Evolutionary conservation across 2,329 filamentous ascomycete species (phyloP).

Genomic region (Fusarium albidum): DNA sequence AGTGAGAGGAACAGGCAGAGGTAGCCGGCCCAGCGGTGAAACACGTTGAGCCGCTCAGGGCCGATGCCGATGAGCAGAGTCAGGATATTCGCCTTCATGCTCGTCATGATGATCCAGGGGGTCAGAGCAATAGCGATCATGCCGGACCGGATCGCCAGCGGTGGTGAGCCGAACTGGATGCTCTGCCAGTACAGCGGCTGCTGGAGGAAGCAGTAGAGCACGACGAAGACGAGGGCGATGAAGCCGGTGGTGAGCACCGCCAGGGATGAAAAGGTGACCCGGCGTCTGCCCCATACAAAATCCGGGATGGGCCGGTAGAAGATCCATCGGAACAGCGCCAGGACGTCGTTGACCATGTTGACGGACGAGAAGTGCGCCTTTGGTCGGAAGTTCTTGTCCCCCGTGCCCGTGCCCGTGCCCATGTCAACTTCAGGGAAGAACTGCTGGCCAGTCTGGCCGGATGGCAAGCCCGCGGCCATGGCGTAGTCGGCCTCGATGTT

Average conservation of each 20-base stretch:
- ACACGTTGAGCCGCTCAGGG: conserved; percentile 89
- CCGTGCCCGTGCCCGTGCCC: too few species aligned
- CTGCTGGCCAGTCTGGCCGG: conserved; percentile 65
- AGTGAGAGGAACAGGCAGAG: conserved; percentile 83
- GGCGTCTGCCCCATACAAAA: conserved; percentile 70
- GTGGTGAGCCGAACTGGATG: conserved; percentile 87
- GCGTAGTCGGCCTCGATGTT: conserved; percentile 58
- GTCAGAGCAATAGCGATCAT: conserved; percentile 94
- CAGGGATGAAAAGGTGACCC: conserved; percentile 83
- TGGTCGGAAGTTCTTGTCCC: conserved; percentile 64
- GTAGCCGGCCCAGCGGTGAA: conserved; percentile 93
- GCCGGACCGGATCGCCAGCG: conserved; percentile 83
- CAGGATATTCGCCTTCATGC: conserved; percentile 90
- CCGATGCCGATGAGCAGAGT: conserved; percentile 88
- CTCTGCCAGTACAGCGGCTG: conserved; percentile 91
- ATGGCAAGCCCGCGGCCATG: conserved; percentile 54
- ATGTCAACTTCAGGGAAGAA: conserved; percentile 75
- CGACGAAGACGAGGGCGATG: conserved; percentile 74
- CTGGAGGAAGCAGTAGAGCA: conserved; percentile 84
- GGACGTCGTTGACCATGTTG: conserved; percentile 75
- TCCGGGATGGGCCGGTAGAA: conserved; percentile 89
- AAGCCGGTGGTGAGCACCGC: conserved; percentile 74
- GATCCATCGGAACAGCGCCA: conserved; percentile 86
- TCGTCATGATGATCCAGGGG: conserved; percentile 89
- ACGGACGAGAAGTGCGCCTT: conserved; percentile 81